Base-by-base conservation (phyloP, 1,284 basidiomycete species). In the Austroboletus novae-zelandiae region DNA sequence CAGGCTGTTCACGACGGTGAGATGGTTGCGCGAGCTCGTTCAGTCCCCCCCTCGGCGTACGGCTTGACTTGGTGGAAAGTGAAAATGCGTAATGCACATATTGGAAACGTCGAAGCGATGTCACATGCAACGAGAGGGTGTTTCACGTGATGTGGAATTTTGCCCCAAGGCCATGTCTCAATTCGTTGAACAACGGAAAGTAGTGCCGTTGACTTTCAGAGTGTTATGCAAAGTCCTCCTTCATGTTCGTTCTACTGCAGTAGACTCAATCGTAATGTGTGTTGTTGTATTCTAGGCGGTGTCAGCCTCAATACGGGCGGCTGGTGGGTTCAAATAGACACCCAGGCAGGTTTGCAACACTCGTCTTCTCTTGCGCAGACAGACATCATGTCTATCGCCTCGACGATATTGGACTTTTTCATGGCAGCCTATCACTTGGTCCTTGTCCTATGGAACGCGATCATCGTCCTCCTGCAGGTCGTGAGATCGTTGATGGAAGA, bases 21-120 rank as follows among this genome's bases (percentile, higher is more conserved):
- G 85, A 8, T 99, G 93, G 93, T 94, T 98, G 50, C 82, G 97
- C 27, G 78, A 90, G 43, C 99, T 97, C 68, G 89, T 99, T 43
- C 83, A 84, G 17, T 78, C 82, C 1, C 97, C 99, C 70, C 91
- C 94, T n/a, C n/a, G 4, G 79, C 76, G 18, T 99, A 99, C 75
- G 91, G 70, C 78, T 83, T 47, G 94, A 99, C 71, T 97, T 93
- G 40, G 86, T 91, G 32, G 90, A 99, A 23, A 88, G 77, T 44
- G 82, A 93, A 63, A 85, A 91, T n/a, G 6, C 18, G 7, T 35
- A 20, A 29, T 11, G 17, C 23, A 20, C 20, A 11, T 3, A 29
- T 14, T 30, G 14, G 6, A 17, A 53, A 48, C 25, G 25, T 54
- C 65, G 48, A 66, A 40, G 25, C 25, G 8, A 30, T 8, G 9